Conservation (phyloP, 495 filamentous ascomycete genomes). For the Penicillium lividum region DNA sequence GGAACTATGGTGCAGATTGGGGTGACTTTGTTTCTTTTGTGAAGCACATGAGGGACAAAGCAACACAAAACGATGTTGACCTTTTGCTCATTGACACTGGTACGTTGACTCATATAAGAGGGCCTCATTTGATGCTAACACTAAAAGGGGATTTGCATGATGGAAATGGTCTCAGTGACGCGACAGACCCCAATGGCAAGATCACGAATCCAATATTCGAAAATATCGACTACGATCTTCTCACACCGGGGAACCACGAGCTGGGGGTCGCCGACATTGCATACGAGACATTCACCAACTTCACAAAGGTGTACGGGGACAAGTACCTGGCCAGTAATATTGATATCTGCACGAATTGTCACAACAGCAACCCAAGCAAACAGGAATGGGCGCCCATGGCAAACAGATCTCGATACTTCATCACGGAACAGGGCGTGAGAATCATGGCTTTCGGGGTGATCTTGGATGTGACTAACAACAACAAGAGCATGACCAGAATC, state of each 20-base stretch:
- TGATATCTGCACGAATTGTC: slow-evolving; percentile 27
- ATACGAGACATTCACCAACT: slow-evolving; percentile 34
- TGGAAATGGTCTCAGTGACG: slow-evolving; percentile 42
- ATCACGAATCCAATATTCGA: slow-evolving; percentile 42
- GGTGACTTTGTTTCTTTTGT: slow-evolving; percentile 42
- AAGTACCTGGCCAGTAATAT: slow-evolving; percentile 46
- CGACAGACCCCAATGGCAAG: slow-evolving; percentile 36
- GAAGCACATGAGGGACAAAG: slow-evolving; percentile 39
- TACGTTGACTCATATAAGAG: slow-evolving; percentile 8
- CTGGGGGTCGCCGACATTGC: slow-evolving; percentile 28
- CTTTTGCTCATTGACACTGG: slow-evolving; percentile 42
- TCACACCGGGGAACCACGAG: slow-evolving; percentile 46
- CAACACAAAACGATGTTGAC: slow-evolving; percentile 33
- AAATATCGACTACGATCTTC: slow-evolving; percentile 44
- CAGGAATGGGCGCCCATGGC: slow-evolving; percentile 36
- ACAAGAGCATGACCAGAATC: slow-evolving; percentile 17
- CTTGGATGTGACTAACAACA: slow-evolving; percentile 27
- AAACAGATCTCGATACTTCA: slow-evolving; percentile 37
- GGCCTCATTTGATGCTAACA: background rate
- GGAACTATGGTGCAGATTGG: slow-evolving; percentile 46
- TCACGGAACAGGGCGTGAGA: slow-evolving; percentile 32
- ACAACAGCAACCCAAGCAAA: slow-evolving; percentile 19
- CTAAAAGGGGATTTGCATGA: slow-evolving; percentile 40
- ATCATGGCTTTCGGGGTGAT: slow-evolving; percentile 45
- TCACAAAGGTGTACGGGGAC: slow-evolving; percentile 39